Percentiles rank a stretch among this genome's conserved stretches.
Evolutionary conservation across 331 rosid genomes (phyloP).

Genomic region (Quercus tomentella): DNA sequence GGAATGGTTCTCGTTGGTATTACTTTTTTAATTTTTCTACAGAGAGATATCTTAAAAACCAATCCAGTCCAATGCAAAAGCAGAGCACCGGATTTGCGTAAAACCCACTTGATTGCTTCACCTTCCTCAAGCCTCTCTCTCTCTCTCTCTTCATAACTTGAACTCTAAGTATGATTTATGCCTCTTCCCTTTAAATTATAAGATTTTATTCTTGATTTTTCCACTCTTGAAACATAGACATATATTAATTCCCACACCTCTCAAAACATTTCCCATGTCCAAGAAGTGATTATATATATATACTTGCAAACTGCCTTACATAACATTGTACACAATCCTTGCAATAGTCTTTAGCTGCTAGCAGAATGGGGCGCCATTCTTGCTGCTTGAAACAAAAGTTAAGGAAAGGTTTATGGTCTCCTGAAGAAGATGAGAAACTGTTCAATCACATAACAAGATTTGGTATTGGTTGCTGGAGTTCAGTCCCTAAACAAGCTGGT

Average conservation of each 20-base stretch:
- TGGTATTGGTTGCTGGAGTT: constrained; percentile 99
- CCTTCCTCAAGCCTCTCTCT: constrained; percentile 33
- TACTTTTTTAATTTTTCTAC: constrained; percentile 13
- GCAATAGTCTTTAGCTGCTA: background rate
- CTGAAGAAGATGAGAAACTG: constrained; percentile 96
- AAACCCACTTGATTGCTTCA: constrained; percentile 93
- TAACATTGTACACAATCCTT: constrained; percentile 16
- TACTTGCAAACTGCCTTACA: constrained; percentile 13
- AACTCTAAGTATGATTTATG: constrained; percentile 68
- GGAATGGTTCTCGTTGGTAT: constrained; percentile 11
- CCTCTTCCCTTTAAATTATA: constrained; percentile 47
- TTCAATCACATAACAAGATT: constrained; percentile 80
- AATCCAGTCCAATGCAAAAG: constrained; percentile 73
- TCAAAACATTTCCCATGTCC: constrained; percentile 7
- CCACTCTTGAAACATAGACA: constrained; percentile 34
- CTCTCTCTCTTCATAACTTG: constrained; percentile 49
- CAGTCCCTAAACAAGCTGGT: constrained; percentile 96
- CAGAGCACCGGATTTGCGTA: constrained; percentile 75
- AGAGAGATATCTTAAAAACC: constrained; percentile 64
- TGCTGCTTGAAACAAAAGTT: constrained; percentile 82
- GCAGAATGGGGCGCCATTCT: constrained; percentile 85
- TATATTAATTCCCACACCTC: constrained; percentile 20
- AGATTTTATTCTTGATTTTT: constrained; percentile 31
- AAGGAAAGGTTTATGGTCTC: constrained; percentile 96
- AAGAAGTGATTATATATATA: background rate